Conservation (phyloP, 2,329 filamentous ascomycete species). For the Sclerotinia nivalis region DNA sequence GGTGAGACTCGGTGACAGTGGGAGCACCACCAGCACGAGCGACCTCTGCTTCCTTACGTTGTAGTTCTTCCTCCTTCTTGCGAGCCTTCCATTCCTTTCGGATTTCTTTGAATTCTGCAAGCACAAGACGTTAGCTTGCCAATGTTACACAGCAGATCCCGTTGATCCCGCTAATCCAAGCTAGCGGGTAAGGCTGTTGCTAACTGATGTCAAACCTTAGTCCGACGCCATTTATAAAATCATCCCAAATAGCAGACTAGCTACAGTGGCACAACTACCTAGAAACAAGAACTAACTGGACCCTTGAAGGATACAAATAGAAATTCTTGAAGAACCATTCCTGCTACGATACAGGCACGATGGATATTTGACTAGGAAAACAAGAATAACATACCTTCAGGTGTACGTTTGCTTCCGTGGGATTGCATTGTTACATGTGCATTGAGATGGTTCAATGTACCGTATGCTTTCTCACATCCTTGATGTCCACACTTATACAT, state of each 20-base stretch:
- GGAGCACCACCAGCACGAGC: constrained; percentile 62
- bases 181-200: constrained; percentile 45
- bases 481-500: constrained; percentile 99
- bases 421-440: constrained; percentile 99
- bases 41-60: constrained; percentile 88
- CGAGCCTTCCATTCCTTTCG: constrained; percentile 98
- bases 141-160: constrained; percentile 39
- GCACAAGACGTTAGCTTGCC: constrained; percentile 34
- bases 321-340: not conserved
- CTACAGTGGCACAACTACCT: constrained; percentile 28
- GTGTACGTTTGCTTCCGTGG: constrained; percentile 89
- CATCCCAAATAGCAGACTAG: constrained; percentile 25
- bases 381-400: constrained; percentile 73
- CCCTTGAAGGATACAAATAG: not conserved
- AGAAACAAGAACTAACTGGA: constrained; percentile 14
- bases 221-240: constrained; percentile 47
- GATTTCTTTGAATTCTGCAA: constrained; percentile 90
- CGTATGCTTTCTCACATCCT: constrained; percentile 97
- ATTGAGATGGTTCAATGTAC: constrained; percentile 94
- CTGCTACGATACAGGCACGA: not conserved
- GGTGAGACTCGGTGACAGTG: constrained; percentile 55
- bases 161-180: constrained; percentile 43
- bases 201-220: constrained; percentile 53
- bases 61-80: constrained; percentile 96
- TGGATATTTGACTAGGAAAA: not conserved